Base-by-base conservation (phyloP, 2,329 filamentous ascomycete genomes). In the Aspergillus alliaceus region DNA sequence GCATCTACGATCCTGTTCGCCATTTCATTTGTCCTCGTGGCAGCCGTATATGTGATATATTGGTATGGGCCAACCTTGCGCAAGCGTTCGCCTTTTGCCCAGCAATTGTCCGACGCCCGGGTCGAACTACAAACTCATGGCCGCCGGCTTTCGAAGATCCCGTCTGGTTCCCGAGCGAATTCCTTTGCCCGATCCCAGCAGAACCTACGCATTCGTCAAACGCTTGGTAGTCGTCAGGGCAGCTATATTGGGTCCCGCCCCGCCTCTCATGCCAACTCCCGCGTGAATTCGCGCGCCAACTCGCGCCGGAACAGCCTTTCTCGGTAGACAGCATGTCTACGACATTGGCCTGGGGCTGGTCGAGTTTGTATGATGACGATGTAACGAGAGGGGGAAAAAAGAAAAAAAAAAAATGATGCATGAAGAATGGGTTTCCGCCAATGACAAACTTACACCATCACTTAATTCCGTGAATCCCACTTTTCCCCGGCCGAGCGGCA, bases 21-120 rank as follows among this genome's bases (percentile, higher is more conserved):
- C 62, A 85, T 90, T 51, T 82, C 87, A 0, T 77, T 85, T 50
- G 62, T 87, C 1, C 79, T 90, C 1, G 86, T 88, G 6, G 63
- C 81, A 18, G 84, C 85, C 0, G 85, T 90, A 6, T 89, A 89
- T 59, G 76, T 84, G 47, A 86, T 90, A 59, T 90, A 89, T 76
- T 86, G 80, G 78, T 83, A 84, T 54, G 87, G 87, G 0, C 85
- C 86, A 0, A 60, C 61, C 0, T 79, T 90, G 15, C 83, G 87
- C 37, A 80, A 82, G 57, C 75, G 81, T 2, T 89, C 86, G 12
- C 82, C 83, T 0, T 90, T 90, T 63, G 87, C 87, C 0, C 85
- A 89, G 72, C 81, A 81, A 39, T 75, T 90, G 2, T 83, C 83
- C 11, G 74, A 76, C 18, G 80, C 74, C 27, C 70, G 71, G 31